Evolutionary conservation across 1,284 basidiomycete species (phyloP), one percentile per base, ranked within the genome.

Genomic region (Trametes versicolor): DNA sequence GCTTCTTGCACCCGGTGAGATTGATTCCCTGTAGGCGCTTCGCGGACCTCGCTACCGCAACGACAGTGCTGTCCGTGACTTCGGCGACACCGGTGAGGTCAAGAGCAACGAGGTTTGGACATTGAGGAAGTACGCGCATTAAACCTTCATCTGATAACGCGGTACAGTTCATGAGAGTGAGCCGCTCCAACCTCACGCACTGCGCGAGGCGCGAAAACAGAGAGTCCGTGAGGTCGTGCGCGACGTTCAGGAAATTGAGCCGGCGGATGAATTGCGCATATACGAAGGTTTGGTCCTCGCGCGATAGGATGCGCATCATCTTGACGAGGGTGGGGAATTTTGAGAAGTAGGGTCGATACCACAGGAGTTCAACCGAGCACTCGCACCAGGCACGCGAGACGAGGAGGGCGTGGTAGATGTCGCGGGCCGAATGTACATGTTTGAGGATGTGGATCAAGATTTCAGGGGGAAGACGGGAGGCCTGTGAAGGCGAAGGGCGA

Each of bases 351-450:
- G 97, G 97, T 72, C 95, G 93, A 78, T 97, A 93, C 97, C 97
- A 99, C 23, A 99, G 85, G 21, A 99, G 85, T 77, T 98, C 96
- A 60, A 97, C 96, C 9, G 95, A 91, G 77, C 96, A 97, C 73
- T 97, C 90, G 81, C 96, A 98, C 97, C 98, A 99, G 15, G 90
- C 85, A 63, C 94, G 90, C 41, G 92, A 96, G 37, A 99, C 97
- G 61, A 93, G 87, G 63, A 98, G 84, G 54, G 89, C 86, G 66
- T 85, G 83, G 69, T 92, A 88, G 47, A 98, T 84, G 79, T 97
- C 94, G 60, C 85, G 83, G 25, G 89, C 82, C 0, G 87, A 84
- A 64, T 93, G 87, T 13, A 99, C 83, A 70, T 96, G 89, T 65
- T 92, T 93, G 71, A 99, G 86, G 72, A 99, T 93, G 80, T 98